Percentiles rank a stretch among this genome's conserved stretches.
Evolutionary conservation across 495 filamentous ascomycete species (phyloP).

Genomic region (Pyronema domesticum): DNA sequence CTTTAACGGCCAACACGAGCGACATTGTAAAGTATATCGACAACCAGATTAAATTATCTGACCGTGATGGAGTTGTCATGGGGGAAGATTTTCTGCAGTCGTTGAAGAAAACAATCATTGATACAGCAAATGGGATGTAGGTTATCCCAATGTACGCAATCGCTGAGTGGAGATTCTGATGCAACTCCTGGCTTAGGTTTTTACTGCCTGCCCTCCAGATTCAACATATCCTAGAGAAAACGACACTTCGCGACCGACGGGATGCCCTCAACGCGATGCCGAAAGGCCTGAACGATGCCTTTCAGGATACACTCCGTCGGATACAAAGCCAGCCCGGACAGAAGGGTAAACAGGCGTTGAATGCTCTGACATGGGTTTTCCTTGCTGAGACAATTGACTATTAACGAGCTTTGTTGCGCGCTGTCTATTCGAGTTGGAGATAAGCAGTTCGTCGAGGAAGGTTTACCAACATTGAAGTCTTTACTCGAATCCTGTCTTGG

Average conservation of each 20-base stretch:
- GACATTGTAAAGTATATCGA: background rate
- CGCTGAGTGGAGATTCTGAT: background rate
- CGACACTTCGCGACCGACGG: background rate
- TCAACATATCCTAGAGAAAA: background rate
- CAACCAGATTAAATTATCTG: background rate
- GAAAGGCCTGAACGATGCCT: background rate
- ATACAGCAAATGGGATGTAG: background rate
- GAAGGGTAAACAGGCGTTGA: background rate
- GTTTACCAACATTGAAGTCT: background rate
- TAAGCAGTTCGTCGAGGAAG: background rate
- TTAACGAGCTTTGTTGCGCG: background rate
- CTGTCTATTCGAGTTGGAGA: background rate
- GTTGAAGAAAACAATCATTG: background rate
- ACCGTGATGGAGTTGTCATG: background rate
- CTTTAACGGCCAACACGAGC: background rate
- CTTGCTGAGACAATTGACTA: background rate
- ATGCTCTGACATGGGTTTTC: background rate
- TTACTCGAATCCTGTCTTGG: background rate
- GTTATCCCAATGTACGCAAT: background rate
- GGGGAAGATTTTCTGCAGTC: background rate
- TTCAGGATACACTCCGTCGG: background rate
- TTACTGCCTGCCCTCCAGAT: background rate
- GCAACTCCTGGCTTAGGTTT: background rate
- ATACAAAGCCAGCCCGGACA: background rate
- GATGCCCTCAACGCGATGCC: background rate